Evolutionary conservation across 768 basidiomycete species (phyloP), one percentile per base, ranked within the genome.

Genomic region (Leucosporidium scottii): DNA sequence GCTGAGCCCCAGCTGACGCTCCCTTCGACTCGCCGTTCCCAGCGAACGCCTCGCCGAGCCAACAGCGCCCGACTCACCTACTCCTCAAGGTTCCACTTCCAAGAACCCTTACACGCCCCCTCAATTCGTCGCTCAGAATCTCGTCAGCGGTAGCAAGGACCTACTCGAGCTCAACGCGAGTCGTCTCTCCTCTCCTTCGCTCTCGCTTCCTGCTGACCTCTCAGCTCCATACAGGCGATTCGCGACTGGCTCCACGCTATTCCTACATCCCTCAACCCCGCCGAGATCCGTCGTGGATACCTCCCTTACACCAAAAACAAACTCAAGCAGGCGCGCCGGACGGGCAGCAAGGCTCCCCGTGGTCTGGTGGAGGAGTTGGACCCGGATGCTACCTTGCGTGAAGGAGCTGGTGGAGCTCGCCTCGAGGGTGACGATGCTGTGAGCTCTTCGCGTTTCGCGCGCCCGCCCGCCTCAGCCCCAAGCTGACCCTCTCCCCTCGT

Each of bases 101-200:
- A 82, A 2, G 70, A 92, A 93, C 75, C 89, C 90, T 0, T 93
- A 91, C 78, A 88, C 87, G 0, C 90, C 91, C 0, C 85, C 88
- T 0, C 82, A 85, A 7, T 85, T 85, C 0, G 82, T 93, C 31
- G 88, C 87, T 0, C 86, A 90, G 75, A 83, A 85, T 4, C 84
- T 90, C 60, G 83, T 93, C 81, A 78, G 83, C 58, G 78, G 84
- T 4, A 89, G 86, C 0, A 85, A 84, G 0, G 81, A 87, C 3
- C 84, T 91, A 47, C 78, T 84, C 0, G 90, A 91, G 68, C 88
- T 91, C 63, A 81, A 89, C 56, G 85, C 88, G 8, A 50, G 70
- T 60, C 47, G 17, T 39, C 64, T 49, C 55, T 12, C 47, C 31
- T 44, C 39, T 28, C 60, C 25, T 30, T 58, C 60, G n/a, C 50